phyloP scores from a whole-genome alignment of 352 stramenopile genomes.

The Globisporangium mamillatum region DNA sequence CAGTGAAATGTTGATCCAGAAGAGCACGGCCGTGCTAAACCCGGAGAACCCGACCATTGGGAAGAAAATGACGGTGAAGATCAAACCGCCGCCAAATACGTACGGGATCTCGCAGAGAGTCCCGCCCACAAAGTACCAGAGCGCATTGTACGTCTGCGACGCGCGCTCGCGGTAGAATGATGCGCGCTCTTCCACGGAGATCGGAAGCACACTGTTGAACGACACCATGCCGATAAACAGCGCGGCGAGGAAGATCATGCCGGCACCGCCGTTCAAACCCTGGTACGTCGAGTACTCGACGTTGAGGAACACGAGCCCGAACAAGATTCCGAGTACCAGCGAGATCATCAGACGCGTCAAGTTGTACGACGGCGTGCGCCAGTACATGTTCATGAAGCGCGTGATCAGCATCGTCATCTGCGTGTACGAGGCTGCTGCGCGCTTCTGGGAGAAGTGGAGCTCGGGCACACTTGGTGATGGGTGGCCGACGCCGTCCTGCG shows the following conservation, averaged over 20 bases:
- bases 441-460: conserved; percentile 1
- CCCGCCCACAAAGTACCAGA: conserved; percentile 69
- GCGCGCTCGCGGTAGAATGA: conserved; percentile 89
- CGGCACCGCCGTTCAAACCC: conserved; percentile 52
- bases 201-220: conserved; percentile 64
- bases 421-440: background rate
- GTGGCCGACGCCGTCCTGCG: background rate
- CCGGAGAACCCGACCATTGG: conserved; percentile 44
- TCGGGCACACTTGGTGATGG: background rate
- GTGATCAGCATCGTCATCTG: conserved; percentile 1
- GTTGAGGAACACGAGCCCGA: conserved; percentile 45
- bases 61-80: conserved; percentile 50
- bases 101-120: conserved; percentile 79
- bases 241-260: conserved; percentile 35
- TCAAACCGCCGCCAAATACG: conserved; percentile 28
- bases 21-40: conserved; percentile 31
- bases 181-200: conserved; percentile 75
- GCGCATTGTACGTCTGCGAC: conserved; percentile 80
- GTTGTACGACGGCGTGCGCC: conserved; percentile 85
- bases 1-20: conserved; percentile 31
- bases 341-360: conserved; percentile 53
- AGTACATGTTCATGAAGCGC: conserved; percentile 48
- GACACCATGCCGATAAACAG: conserved; percentile 67
- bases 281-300: conserved; percentile 45
- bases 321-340: conserved; percentile 29